phyloP scores from a whole-genome alignment of 1,284 basidiomycete genomes.

The Ustilago trichophora region DNA sequence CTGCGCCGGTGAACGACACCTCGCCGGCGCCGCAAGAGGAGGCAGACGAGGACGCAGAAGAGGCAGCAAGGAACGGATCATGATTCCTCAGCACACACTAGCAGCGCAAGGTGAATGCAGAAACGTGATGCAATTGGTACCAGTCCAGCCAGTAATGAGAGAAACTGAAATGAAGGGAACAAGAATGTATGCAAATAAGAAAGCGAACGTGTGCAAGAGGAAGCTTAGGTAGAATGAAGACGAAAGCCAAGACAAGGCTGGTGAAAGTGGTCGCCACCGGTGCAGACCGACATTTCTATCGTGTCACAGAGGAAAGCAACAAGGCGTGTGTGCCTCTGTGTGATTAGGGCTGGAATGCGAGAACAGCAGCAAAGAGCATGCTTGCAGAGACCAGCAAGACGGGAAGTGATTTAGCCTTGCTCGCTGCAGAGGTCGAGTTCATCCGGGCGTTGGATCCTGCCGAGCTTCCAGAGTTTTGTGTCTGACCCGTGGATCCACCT shows the following conservation, averaged over 20 bases:
- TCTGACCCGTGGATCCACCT: neutral
- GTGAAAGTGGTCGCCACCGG: conserved; percentile 29
- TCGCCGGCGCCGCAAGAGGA: no score
- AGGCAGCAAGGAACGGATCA: conserved; percentile 4
- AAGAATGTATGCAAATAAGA: neutral
- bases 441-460: conserved; percentile 12
- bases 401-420: conserved; percentile 20
- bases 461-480: neutral
- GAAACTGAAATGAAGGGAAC: conserved; percentile 4
- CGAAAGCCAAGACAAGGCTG: neutral
- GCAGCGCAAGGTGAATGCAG: neutral
- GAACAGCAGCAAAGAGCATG: conserved; percentile 24
- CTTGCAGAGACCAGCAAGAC: conserved; percentile 18
- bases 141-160: conserved; percentile 18
- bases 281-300: conserved; percentile 15
- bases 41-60: conserved; percentile 9
- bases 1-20: no score
- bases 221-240: neutral
- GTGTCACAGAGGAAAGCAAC: neutral
- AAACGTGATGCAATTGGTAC: conserved; percentile 13
- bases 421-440: conserved; percentile 24
- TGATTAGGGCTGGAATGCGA: conserved; percentile 21
- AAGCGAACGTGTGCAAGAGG: neutral
- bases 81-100: no score
- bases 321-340: no score